Conservation (phyloP, 306 rosid species). For the Fragaria vesca region DNA sequence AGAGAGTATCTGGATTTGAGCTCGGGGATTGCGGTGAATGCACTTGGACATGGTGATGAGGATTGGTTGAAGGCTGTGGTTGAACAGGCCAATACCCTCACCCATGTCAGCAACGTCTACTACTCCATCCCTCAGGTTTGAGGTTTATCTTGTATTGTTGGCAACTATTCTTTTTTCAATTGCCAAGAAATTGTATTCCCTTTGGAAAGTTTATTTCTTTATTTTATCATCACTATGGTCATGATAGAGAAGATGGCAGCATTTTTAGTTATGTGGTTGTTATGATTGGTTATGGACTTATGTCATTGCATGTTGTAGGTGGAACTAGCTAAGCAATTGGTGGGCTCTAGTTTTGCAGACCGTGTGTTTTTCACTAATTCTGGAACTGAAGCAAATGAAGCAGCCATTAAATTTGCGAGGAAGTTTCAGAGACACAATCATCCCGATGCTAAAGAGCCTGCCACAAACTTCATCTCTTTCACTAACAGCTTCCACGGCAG, state of each 20-base stretch:
- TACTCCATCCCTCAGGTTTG: slow-evolving; percentile 79
- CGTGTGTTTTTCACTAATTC: slow-evolving; percentile 84
- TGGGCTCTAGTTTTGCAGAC: slow-evolving; percentile 73
- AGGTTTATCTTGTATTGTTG: neutral
- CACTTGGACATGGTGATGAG: slow-evolving; percentile 76
- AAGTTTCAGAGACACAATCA: slow-evolving; percentile 64
- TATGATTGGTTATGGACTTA: neutral
- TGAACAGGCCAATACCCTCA: slow-evolving; percentile 63
- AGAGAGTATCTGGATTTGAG: slow-evolving; percentile 70
- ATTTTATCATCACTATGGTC: neutral
- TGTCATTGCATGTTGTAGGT: slow-evolving; percentile 49
- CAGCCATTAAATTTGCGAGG: slow-evolving; percentile 88
- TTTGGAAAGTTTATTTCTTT: neutral
- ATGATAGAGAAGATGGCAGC: neutral
- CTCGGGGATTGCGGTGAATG: slow-evolving; percentile 81
- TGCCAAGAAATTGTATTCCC: neutral
- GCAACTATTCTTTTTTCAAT: neutral
- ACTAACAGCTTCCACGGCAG: slow-evolving; percentile 88
- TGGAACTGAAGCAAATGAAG: slow-evolving; percentile 96
- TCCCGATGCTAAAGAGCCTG: slow-evolving; percentile 52
- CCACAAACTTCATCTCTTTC: slow-evolving; percentile 72
- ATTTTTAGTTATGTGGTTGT: neutral
- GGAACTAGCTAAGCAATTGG: slow-evolving; percentile 77
- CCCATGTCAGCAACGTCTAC: slow-evolving; percentile 83
- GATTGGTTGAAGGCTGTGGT: slow-evolving; percentile 75